Evolutionary conservation across 1,284 basidiomycete genomes (phyloP).

Genomic region (Tylopilus sp.): DNA sequence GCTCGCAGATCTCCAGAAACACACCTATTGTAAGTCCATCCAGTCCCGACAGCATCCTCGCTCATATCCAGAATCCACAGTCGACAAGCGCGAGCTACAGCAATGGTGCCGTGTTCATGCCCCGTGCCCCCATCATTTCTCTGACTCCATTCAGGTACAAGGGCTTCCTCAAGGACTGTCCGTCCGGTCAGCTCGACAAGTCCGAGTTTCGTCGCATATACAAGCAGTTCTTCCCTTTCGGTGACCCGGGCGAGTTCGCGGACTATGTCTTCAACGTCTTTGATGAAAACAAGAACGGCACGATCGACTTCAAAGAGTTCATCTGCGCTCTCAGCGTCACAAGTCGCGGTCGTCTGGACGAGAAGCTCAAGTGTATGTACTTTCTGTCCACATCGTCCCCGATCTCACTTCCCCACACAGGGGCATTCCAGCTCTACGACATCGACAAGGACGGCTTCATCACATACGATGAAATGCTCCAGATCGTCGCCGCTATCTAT

Average conservation of each 20-base stretch:
- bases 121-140: constrained; percentile 6
- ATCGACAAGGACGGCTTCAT: constrained; percentile 98
- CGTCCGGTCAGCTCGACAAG: constrained; percentile 97
- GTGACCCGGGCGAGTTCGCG: constrained; percentile 96
- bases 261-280: constrained; percentile 99
- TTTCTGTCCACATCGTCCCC: constrained; percentile 29
- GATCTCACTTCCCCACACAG: constrained; percentile 56
- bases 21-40: constrained; percentile 91
- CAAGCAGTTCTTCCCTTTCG: constrained; percentile 99
- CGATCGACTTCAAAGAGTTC: constrained; percentile 99
- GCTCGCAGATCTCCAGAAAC: constrained; percentile 96
- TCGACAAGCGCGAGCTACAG: constrained; percentile 99
- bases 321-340: constrained; percentile 98
- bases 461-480: constrained; percentile 98
- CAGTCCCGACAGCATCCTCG: constrained; percentile 8
- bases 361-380: constrained; percentile 95
- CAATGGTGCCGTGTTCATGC: constrained; percentile 77
- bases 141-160: constrained; percentile 82
- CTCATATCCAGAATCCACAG: constrained; percentile 55
- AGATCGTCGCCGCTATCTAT: constrained; percentile 96
- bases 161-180: constrained; percentile 99
- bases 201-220: constrained; percentile 98
- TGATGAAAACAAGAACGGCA: constrained; percentile 95
- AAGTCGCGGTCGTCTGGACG: constrained; percentile 92
- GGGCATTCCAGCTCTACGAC: constrained; percentile 99